These are phyloP conservation scores for Penicillium maclennaniae DNA, from an alignment of 495 filamentous ascomycete species.

Conservation along the genomic window DNA sequence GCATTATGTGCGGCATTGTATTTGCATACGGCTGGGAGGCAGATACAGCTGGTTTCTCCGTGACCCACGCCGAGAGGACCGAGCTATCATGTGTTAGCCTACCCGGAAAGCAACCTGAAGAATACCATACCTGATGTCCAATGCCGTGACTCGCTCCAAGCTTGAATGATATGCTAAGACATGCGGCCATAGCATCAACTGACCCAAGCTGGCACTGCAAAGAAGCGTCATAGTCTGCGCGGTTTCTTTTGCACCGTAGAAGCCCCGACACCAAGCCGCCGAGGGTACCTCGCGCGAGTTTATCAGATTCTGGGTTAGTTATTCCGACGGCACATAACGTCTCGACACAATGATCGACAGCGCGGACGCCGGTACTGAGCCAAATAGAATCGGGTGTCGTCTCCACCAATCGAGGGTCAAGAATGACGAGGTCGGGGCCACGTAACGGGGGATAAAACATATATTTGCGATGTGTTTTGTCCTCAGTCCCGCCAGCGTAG, in stretches of 20 bases:
- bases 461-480: not conserved
- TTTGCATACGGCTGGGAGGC: not conserved
- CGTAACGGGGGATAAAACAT: not conserved
- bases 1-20: not conserved
- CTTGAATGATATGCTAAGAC: not conserved
- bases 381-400: slow-evolving; percentile 3
- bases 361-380: not conserved
- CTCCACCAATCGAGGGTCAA: not conserved
- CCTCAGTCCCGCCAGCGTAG: not conserved
- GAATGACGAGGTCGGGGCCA: not conserved
- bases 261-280: not conserved
- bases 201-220: not conserved
- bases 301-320: not conserved
- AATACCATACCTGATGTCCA: not conserved
- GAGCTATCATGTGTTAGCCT: not conserved
- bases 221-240: not conserved
- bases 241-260: not conserved
- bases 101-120: not conserved
- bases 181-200: not conserved
- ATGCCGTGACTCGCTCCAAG: slow-evolving; percentile 3
- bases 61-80: slow-evolving; percentile 4
- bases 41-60: slow-evolving; percentile 2
- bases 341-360: slow-evolving; percentile 4
- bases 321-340: not conserved
- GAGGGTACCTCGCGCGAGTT: not conserved